A percentile compares a stretch with the other conserved stretches of the same genome.
These are phyloP conservation scores for Amyloporia xantha DNA, from an alignment of 768 basidiomycete species.

Conservation along the genomic window DNA sequence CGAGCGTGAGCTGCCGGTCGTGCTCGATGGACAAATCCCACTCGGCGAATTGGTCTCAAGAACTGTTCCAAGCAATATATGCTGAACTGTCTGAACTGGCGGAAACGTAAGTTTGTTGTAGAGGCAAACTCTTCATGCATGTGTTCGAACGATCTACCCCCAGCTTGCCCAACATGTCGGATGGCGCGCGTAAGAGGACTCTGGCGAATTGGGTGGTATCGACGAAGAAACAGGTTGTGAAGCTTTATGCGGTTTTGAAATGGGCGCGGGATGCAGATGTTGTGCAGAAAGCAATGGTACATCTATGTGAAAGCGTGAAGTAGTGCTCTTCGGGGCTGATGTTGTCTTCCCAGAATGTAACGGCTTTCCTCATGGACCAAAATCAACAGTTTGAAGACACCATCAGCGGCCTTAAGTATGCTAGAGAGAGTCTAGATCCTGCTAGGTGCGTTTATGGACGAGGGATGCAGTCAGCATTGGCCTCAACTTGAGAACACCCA, in stretches of 20 bases:
- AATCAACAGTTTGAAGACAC: conserved; percentile 77
- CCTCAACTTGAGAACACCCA: conserved; percentile 20
- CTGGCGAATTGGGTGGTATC: conserved; percentile 89
- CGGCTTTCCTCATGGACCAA: conserved; percentile 79
- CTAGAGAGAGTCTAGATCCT: conserved; percentile 63
- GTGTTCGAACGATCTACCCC: neutral
- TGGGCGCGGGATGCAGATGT: conserved; percentile 83
- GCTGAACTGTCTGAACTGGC: conserved; percentile 76
- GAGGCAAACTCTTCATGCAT: neutral
- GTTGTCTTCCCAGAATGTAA: conserved; percentile 57
- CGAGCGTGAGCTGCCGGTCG: conserved; percentile 67
- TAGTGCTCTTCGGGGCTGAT: neutral
- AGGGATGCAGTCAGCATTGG: neutral
- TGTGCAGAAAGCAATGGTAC: conserved; percentile 83
- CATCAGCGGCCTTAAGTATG: conserved; percentile 53
- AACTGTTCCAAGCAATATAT: conserved; percentile 72
- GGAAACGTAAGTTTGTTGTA: conserved; percentile 72
- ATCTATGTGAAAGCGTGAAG: neutral
- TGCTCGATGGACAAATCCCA: conserved; percentile 66
- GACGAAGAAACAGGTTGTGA: conserved; percentile 84
- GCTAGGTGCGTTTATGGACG: conserved; percentile 50
- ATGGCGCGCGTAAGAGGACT: conserved; percentile 69
- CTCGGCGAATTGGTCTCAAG: conserved; percentile 72
- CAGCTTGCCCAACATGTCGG: conserved; percentile 74
- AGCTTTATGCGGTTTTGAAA: conserved; percentile 78